These are phyloP conservation scores for Leptomonas pyrrhocoris DNA, from an alignment of 208 protist genomes.

Conservation along the genomic window DNA sequence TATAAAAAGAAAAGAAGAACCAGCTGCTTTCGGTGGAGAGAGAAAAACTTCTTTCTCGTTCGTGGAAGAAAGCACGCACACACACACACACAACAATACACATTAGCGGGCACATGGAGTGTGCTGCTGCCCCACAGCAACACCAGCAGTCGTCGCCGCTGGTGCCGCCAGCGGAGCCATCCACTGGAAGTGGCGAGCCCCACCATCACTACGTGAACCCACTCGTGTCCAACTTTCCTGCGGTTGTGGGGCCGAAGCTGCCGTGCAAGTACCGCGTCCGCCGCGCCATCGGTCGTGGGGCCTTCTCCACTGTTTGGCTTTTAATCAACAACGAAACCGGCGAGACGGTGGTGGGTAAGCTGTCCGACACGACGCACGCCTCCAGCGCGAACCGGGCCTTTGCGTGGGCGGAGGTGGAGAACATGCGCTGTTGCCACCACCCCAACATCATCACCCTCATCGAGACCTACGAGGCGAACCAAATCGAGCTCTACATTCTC, in stretches of 20 bases:
- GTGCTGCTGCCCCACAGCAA: neutral
- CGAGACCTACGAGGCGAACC: slow-evolving; percentile 45
- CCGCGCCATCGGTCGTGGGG: slow-evolving; percentile 53
- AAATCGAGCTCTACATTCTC: slow-evolving; percentile 59
- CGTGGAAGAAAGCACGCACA: neutral
- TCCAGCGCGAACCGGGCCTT: slow-evolving; percentile 43
- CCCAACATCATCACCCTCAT: slow-evolving; percentile 75
- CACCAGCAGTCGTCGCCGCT: slow-evolving; percentile 1
- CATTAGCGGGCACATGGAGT: neutral
- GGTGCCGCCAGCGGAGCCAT: neutral
- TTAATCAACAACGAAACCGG: slow-evolving; percentile 59
- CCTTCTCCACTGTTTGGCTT: slow-evolving; percentile 69
- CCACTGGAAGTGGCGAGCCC: neutral
- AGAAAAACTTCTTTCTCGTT: too few relatives aligned
- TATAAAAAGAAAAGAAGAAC: too few relatives aligned
- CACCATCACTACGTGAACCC: slow-evolving; percentile 45
- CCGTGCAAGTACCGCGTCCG: slow-evolving; percentile 60
- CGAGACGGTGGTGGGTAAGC: slow-evolving; percentile 61
- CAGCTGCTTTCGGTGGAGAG: too few relatives aligned
- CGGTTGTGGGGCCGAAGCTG: slow-evolving; percentile 44
- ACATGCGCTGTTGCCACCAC: slow-evolving; percentile 58
- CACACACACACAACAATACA: neutral
- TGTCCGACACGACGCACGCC: slow-evolving; percentile 44
- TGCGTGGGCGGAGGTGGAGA: slow-evolving; percentile 55
- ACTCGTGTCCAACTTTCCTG: slow-evolving; percentile 52